Evolutionary conservation across 306 rosid genomes (phyloP).

Genomic region (Gynostemma pentaphyllum): DNA sequence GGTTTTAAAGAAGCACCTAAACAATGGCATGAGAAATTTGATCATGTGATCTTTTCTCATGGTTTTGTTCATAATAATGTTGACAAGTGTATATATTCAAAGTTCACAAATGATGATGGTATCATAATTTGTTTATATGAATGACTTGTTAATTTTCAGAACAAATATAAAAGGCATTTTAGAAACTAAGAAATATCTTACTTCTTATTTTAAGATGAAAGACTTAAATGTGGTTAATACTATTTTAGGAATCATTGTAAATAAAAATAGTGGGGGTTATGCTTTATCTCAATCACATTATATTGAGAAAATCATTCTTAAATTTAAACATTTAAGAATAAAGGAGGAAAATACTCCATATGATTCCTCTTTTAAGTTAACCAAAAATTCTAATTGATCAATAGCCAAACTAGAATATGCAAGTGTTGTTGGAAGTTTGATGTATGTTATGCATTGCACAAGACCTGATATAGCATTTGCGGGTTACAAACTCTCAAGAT

Average conservation of each 20-base stretch:
- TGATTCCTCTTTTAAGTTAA: background rate
- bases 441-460: slow-evolving; percentile 2
- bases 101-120: background rate
- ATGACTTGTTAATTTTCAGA: background rate
- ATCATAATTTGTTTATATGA: background rate
- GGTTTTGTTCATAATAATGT: background rate
- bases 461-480: slow-evolving; percentile 1
- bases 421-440: background rate
- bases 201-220: background rate
- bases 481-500: background rate
- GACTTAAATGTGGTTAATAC: background rate
- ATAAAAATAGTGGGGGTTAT: background rate
- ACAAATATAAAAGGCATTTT: background rate
- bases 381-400: background rate
- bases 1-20: too few relatives aligned
- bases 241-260: background rate
- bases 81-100: background rate
- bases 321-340: background rate
- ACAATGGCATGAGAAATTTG: too few relatives aligned
- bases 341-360: background rate
- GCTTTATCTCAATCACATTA: background rate
- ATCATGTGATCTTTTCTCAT: background rate
- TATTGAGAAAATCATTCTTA: background rate
- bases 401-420: background rate
- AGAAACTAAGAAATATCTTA: background rate